Evolutionary conservation across 2,329 filamentous ascomycete species (phyloP).

Genomic region (Coniochaeta prunicola): DNA sequence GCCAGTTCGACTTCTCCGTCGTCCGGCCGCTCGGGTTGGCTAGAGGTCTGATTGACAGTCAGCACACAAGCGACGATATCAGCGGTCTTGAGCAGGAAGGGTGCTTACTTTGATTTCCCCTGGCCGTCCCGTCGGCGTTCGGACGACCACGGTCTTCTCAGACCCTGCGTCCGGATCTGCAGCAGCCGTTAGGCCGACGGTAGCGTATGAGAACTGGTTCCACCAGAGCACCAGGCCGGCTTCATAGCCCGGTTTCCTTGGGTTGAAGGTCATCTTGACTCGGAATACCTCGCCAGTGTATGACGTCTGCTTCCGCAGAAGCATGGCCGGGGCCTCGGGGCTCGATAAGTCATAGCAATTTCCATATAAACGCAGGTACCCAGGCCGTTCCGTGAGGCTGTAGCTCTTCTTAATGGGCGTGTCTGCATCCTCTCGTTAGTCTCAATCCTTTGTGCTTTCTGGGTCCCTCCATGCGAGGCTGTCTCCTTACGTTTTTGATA

Average conservation of each 20-base stretch:
- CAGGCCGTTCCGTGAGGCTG: conserved; percentile 34
- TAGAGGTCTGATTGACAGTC: neutral
- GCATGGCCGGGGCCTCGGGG: conserved; percentile 42
- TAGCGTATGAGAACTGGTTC: conserved; percentile 35
- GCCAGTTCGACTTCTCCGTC: neutral
- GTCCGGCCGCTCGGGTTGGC: neutral
- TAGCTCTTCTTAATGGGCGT: conserved; percentile 39
- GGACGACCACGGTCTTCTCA: conserved; percentile 6
- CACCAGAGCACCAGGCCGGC: conserved; percentile 48
- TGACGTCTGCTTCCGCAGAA: conserved; percentile 45
- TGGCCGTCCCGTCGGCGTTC: conserved; percentile 13
- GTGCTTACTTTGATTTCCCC: conserved; percentile 13
- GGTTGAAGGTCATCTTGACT: conserved; percentile 36
- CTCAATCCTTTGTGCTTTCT: neutral
- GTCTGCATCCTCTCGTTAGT: conserved; percentile 20
- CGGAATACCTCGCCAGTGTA: conserved; percentile 31
- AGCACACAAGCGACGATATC: neutral
- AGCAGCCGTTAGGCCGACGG: conserved; percentile 19
- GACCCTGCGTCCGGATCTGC: conserved; percentile 8
- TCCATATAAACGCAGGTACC: conserved; percentile 39
- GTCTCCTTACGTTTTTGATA: conserved; percentile 25
- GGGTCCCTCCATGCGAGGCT: no score
- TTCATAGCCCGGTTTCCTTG: conserved; percentile 34
- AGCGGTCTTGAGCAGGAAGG: neutral
- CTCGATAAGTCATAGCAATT: conserved; percentile 42